phyloP scores from a whole-genome alignment of 139 green algal genomes.

The Chlorella sp. region DNA sequence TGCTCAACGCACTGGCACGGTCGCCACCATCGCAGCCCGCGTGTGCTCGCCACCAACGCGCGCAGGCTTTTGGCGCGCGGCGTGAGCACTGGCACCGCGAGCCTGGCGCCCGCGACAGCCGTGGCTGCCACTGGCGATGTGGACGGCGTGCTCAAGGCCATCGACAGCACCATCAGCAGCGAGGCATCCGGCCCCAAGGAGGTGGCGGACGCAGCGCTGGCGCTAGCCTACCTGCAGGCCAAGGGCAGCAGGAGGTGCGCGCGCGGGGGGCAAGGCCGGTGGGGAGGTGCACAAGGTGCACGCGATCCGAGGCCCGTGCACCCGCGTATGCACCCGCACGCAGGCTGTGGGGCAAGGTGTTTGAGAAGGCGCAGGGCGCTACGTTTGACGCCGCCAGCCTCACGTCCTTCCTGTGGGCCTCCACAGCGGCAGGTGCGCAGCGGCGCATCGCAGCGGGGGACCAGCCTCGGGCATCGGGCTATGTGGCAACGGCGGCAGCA shows the following conservation, averaged over 20 bases:
- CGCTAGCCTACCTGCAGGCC: constrained; percentile 42
- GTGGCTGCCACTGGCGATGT: constrained; percentile 19
- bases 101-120: neutral
- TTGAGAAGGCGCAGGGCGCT: constrained; percentile 29
- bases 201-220: constrained; percentile 43
- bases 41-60: too few species aligned
- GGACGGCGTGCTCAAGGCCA: constrained; percentile 6
- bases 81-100: neutral
- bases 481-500: too few species aligned
- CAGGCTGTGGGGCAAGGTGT: constrained; percentile 49
- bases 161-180: constrained; percentile 10
- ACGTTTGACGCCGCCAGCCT: constrained; percentile 37
- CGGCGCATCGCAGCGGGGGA: too few species aligned
- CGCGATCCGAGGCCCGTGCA: neutral
- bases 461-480: too few species aligned
- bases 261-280: too few species aligned
- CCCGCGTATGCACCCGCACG: neutral
- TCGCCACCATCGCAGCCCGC: too few species aligned
- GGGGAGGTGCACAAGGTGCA: too few species aligned
- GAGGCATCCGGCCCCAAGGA: constrained; percentile 25
- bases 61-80: neutral
- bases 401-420: constrained; percentile 41
- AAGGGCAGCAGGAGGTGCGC: constrained; percentile 43
- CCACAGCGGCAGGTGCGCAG: constrained; percentile 25
- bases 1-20: too few species aligned